phyloP scores from a whole-genome alignment of 1,139 yeast genomes.

The Debaryomycetaceae sp. region DNA sequence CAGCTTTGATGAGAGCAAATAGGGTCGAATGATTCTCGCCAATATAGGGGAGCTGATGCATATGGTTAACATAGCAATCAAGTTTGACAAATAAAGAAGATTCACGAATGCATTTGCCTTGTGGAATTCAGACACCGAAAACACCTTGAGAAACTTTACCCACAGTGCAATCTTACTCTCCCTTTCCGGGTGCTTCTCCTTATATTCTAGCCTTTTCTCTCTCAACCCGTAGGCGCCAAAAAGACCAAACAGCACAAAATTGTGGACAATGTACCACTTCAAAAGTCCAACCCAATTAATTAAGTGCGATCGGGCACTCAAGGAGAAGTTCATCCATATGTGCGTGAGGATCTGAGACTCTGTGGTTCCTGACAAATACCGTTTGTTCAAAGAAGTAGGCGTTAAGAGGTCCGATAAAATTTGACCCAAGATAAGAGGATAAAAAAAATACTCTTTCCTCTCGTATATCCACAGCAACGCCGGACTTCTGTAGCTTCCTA shows the following conservation, averaged over 20 bases:
- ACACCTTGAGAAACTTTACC: conserved; percentile 14
- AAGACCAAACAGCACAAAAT: conserved; percentile 10
- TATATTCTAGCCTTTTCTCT: neutral
- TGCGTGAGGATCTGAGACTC: conserved; percentile 36
- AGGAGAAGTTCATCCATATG: conserved; percentile 40
- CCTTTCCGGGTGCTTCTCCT: conserved; percentile 1
- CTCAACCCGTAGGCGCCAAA: neutral
- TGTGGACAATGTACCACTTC: conserved; percentile 26
- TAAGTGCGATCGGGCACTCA: conserved; percentile 24
- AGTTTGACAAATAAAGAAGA: conserved; percentile 36
- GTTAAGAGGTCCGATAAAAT: conserved; percentile 42
- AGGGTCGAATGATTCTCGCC: conserved; percentile 8
- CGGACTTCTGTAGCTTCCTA: conserved; percentile 19
- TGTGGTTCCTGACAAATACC: conserved; percentile 32
- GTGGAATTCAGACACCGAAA: conserved; percentile 19
- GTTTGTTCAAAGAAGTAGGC: conserved; percentile 38
- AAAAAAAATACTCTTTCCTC: conserved; percentile 32
- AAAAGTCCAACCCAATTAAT: conserved; percentile 29
- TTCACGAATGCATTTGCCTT: conserved; percentile 32
- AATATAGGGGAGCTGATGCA: conserved; percentile 34
- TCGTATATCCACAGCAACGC: conserved; percentile 20
- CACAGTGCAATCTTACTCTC: neutral
- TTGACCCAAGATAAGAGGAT: conserved; percentile 38
- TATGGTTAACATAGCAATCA: conserved; percentile 33
- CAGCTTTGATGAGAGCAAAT: conserved; percentile 9